Evolutionary conservation across 2,329 filamentous ascomycete genomes (phyloP).

Genomic region (Cercospora sp.): DNA sequence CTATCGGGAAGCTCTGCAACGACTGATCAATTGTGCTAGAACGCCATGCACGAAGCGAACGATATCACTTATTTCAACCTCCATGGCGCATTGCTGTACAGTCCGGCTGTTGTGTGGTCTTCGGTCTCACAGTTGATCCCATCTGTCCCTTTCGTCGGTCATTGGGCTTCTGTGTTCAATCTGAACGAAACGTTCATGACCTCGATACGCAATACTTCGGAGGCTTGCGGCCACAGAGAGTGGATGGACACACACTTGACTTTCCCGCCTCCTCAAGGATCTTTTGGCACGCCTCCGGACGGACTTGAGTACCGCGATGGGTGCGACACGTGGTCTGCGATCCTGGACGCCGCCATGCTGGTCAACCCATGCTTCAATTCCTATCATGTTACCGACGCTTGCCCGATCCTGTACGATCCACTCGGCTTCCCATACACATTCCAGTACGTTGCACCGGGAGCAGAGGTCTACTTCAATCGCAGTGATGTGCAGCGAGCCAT

Average conservation of each 20-base stretch:
- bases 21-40: neutral
- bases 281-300: constrained; percentile 35
- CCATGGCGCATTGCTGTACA: constrained; percentile 38
- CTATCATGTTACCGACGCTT: constrained; percentile 34
- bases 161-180: constrained; percentile 40
- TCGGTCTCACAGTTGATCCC: neutral
- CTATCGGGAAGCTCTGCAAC: neutral
- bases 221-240: constrained; percentile 40
- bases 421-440: constrained; percentile 16
- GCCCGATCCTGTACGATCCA: constrained; percentile 30
- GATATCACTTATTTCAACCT: constrained; percentile 40
- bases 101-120: constrained; percentile 47
- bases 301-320: constrained; percentile 8
- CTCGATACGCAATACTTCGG: constrained; percentile 38
- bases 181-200: constrained; percentile 47
- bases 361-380: constrained; percentile 39
- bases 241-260: constrained; percentile 52
- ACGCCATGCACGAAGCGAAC: constrained; percentile 33
- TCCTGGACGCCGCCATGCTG: constrained; percentile 33
- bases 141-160: constrained; percentile 14
- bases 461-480: constrained; percentile 36
- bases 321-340: constrained; percentile 38
- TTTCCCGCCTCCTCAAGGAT: constrained; percentile 37
- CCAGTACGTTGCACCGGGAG: neutral
- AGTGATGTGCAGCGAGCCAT: constrained; percentile 38